Evolutionary conservation across 768 basidiomycete species (phyloP), one percentile per base, ranked within the genome.

Genomic region (Pilatotrama ljubarskyi): DNA sequence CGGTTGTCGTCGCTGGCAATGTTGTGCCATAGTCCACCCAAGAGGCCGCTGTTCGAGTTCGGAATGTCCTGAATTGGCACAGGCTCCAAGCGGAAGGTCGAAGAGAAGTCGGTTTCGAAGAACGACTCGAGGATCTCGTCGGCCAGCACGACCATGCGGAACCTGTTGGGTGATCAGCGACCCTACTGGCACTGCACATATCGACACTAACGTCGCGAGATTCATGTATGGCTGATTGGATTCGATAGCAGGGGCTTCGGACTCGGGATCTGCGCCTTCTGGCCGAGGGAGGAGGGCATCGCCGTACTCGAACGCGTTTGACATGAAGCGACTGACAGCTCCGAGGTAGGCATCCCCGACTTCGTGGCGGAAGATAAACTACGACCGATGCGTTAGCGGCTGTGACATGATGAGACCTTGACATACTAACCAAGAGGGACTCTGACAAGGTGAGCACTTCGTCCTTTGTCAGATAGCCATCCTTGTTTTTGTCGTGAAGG

Each of bases 281-380:
- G 76, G 63, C 66, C 78, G 77, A 41, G 88, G 89, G 15, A 91
- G 76, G n/a, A 93, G 80, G n/a, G 93, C 88, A 75, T 97, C 95
- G 2, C 95, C 97, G 58, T 95, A 98, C 70, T 99, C 97, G 68
- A 98, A 99, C 0, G 96, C 93, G 68, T 99, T 98, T 38, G 95
- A 90, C 88, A 98, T 95, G 72, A 98, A 96, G 41, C 94, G 88
- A 64, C 93, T 95, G 64, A 99, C 91, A 22, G 96, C 93, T 1
- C 95, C 97, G 22, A 99, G 81, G 70, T 96, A 99, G 4, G 93
- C 91, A 72, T 99, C 97, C 3, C 97, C 97, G 11, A 94, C 82
- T 74, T 99, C 97, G 73, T 87, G 93, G 14, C 97, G 88, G 84
- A 99, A 99, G 64, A 98, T 97, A 75, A 98, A 98, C 95, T 98